phyloP scores from a whole-genome alignment of 768 basidiomycete species.

The Daedalea quercina region DNA sequence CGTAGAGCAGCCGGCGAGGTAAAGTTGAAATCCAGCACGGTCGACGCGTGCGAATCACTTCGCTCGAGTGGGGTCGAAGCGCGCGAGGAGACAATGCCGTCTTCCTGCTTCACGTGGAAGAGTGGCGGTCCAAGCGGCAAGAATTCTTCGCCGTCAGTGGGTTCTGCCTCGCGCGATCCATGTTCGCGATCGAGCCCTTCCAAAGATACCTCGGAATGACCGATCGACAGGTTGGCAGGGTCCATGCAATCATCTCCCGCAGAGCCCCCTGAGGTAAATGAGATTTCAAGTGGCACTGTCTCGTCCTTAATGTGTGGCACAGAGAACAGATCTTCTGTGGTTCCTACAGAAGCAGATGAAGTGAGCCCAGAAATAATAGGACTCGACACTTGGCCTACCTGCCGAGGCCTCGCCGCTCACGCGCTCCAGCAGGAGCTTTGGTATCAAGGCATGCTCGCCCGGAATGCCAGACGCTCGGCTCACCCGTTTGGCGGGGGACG shows the following conservation, averaged over 20 bases:
- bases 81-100: not conserved
- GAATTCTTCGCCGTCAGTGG: not conserved
- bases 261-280: constrained; percentile 18
- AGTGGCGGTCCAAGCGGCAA: not conserved
- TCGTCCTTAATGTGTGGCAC: constrained; percentile 21
- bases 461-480: constrained; percentile 10
- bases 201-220: constrained; percentile 30
- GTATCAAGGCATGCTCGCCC: constrained; percentile 26
- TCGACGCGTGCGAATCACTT: not conserved
- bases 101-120: not conserved
- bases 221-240: constrained; percentile 21
- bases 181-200: constrained; percentile 28
- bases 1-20: not conserved
- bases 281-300: constrained; percentile 16
- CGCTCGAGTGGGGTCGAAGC: constrained; percentile 1
- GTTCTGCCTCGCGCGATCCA: constrained; percentile 1
- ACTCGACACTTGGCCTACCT: not conserved
- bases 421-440: constrained; percentile 23
- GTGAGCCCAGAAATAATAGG: not conserved
- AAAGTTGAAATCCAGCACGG: not conserved
- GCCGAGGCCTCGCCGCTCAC: not conserved
- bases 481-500: constrained; percentile 33
- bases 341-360: not conserved
- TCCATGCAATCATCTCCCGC: constrained; percentile 7
- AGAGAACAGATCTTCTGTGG: constrained; percentile 18